Evolutionary conservation across 1,284 basidiomycete species (phyloP).

Genomic region (Schizophyllum amplum): DNA sequence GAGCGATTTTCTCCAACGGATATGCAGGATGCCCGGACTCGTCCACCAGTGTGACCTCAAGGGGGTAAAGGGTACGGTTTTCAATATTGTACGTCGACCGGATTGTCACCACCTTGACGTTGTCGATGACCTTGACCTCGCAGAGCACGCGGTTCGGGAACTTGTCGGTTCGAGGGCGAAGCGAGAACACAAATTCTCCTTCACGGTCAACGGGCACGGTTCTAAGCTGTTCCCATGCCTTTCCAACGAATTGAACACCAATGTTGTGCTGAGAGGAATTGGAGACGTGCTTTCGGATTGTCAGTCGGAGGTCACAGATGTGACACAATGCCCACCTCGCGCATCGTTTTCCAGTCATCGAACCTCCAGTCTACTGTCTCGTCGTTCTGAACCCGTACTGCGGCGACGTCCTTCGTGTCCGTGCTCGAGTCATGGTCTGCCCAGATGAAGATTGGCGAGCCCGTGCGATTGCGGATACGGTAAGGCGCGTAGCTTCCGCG

Average conservation of each 20-base stretch:
- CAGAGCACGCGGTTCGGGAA: slow-evolving; percentile 82
- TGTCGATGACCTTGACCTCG: slow-evolving; percentile 87
- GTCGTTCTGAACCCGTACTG: slow-evolving; percentile 61
- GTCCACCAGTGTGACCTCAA: slow-evolving; percentile 91
- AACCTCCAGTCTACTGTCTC: slow-evolving; percentile 92
- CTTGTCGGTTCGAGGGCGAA: slow-evolving; percentile 75
- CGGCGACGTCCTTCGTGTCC: slow-evolving; percentile 35
- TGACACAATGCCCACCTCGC: slow-evolving; percentile 58
- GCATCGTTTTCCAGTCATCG: slow-evolving; percentile 91
- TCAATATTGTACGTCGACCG: slow-evolving; percentile 91
- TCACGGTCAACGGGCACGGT: slow-evolving; percentile 91
- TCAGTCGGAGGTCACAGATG: slow-evolving; percentile 1
- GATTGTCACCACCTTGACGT: slow-evolving; percentile 93
- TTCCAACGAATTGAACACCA: slow-evolving; percentile 78
- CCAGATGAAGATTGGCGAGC: slow-evolving; percentile 77
- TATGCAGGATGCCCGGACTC: slow-evolving; percentile 76
- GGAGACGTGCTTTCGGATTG: slow-evolving; percentile 60
- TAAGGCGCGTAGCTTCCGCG: slow-evolving; percentile 92
- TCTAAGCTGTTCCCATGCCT: slow-evolving; percentile 86
- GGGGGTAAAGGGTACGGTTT: slow-evolving; percentile 87
- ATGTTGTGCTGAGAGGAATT: slow-evolving; percentile 78
- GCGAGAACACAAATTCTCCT: slow-evolving; percentile 84
- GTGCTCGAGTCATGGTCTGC: slow-evolving; percentile 43
- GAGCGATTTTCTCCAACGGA: slow-evolving; percentile 76
- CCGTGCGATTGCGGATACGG: slow-evolving; percentile 87